Evolutionary conservation across 2,329 filamentous ascomycete species (phyloP).

Genomic region (Ophiocordyceps camponoti-leonardi): DNA sequence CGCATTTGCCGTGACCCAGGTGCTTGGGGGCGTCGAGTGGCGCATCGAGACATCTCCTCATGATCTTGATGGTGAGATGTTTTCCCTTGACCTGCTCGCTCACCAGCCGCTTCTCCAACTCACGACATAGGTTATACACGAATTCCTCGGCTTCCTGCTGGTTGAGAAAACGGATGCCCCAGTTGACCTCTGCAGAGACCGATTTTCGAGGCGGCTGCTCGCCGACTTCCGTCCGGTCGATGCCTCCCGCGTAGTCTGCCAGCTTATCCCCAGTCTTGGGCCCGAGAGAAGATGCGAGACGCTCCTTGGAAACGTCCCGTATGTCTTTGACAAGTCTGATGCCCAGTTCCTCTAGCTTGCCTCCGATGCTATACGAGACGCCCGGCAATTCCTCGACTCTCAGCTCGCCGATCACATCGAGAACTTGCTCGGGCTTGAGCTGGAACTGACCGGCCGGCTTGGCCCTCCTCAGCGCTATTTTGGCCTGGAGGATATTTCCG

Average conservation of each 20-base stretch:
- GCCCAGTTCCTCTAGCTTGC: constrained; percentile 76
- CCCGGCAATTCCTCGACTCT: constrained; percentile 72
- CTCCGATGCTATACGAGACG: constrained; percentile 77
- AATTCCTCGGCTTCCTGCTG: constrained; percentile 92
- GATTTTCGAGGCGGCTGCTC: constrained; percentile 78
- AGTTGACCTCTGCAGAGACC: constrained; percentile 92
- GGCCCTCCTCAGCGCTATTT: constrained; percentile 74
- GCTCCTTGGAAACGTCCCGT: constrained; percentile 59
- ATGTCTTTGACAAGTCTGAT: constrained; percentile 73
- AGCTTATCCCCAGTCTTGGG: constrained; percentile 87
- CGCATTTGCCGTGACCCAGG: constrained; percentile 87
- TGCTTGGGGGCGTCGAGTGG: constrained; percentile 86
- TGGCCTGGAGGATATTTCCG: constrained; percentile 76
- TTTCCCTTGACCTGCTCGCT: constrained; percentile 76
- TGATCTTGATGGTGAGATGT: constrained; percentile 86
- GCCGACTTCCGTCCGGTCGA: constrained; percentile 73
- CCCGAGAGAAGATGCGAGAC: constrained; percentile 54
- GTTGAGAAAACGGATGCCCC: constrained; percentile 89
- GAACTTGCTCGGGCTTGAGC: constrained; percentile 62
- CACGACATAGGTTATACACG: constrained; percentile 65
- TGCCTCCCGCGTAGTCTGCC: constrained; percentile 77
- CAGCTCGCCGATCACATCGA: constrained; percentile 61
- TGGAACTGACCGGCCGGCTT: constrained; percentile 92
- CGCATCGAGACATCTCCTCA: constrained; percentile 72
- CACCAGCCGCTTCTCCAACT: constrained; percentile 63